phyloP scores from a whole-genome alignment of 768 basidiomycete genomes.

The Tulasnella sp. region DNA sequence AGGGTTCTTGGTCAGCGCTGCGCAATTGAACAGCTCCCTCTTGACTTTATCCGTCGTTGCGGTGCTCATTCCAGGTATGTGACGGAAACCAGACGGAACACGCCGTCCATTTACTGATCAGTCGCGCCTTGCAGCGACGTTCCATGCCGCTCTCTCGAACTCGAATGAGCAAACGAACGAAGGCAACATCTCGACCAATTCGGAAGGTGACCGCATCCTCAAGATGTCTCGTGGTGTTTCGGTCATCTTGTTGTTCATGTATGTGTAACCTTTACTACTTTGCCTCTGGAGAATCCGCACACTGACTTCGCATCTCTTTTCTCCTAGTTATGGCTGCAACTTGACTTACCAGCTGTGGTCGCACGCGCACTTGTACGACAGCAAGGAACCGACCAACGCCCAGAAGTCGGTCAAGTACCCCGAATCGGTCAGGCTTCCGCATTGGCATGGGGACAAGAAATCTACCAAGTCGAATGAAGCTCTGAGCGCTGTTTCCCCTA shows the following conservation, averaged over 20 bases:
- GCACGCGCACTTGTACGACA: conserved; percentile 58
- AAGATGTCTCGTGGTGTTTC: conserved; percentile 75
- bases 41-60: conserved; percentile 71
- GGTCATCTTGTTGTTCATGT: conserved; percentile 60
- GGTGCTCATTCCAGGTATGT: conserved; percentile 45
- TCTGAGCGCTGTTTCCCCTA: neutral
- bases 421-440: neutral
- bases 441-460: neutral
- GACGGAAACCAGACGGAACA: neutral
- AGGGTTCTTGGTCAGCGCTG: conserved; percentile 62
- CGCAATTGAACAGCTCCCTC: conserved; percentile 64
- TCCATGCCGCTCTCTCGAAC: conserved; percentile 44
- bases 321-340: conserved; percentile 56
- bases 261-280: neutral
- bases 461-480: neutral
- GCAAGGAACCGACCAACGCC: neutral
- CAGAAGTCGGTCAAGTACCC: neutral
- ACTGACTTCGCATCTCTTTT: neutral
- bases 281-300: neutral
- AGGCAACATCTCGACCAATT: conserved; percentile 20
- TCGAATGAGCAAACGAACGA: conserved; percentile 8
- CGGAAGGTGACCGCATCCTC: conserved; percentile 40
- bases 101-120: neutral
- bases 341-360: conserved; percentile 70
- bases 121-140: conserved; percentile 41